Base-by-base conservation (phyloP, 2,329 filamentous ascomycete species). In the Fusarium phyllophilum region DNA sequence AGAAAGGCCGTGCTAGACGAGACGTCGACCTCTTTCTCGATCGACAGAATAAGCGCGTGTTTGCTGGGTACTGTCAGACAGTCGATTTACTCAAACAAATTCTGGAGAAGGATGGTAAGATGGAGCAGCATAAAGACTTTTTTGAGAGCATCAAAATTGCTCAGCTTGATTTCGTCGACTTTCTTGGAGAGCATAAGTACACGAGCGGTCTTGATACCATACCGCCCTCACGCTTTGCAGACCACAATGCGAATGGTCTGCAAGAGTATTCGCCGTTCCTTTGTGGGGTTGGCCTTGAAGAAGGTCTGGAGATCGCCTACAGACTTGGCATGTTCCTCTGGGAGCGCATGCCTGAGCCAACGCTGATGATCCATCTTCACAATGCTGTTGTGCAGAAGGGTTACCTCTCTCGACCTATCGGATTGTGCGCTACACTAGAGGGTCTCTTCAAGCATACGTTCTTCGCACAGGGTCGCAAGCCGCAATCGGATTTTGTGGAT, bases 211-310 rank as follows among this genome's bases (percentile, higher is more conserved):
- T 70, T 11, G 52, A 39, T 10, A 77, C 57, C 0, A 83, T 85
- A 38, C 80, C 83, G 1, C 80, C 80, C 6, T 86, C 85, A 6
- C 82, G 83, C 1, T 87, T 88, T 70, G 76, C 81, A 1, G 74
- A 77, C 20, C 80, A 79, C 5, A 81, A 84, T 66, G 11, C 81
- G 1, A 86, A 87, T 54, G 85, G 85, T 0, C 77, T 88, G 2
- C 87, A 83, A 82, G 82, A 85, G 24, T 86, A 85, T 62, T 88
- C 84, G 7, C 86, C 86, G 0, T 87, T 83, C 42, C 79, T 87
- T 6, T 87, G 85, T 42, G 86, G 85, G 22, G 81, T 82, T 17
- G 84, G 85, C 0, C 78, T 88, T 12, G 76, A 81, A 54, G 85
- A 88, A 69, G 83, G 77, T 4, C 79, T 88, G 1, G 82, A 85